Conservation (phyloP, 1,139 yeast species). For the Blastobotrys buckinghamii region DNA sequence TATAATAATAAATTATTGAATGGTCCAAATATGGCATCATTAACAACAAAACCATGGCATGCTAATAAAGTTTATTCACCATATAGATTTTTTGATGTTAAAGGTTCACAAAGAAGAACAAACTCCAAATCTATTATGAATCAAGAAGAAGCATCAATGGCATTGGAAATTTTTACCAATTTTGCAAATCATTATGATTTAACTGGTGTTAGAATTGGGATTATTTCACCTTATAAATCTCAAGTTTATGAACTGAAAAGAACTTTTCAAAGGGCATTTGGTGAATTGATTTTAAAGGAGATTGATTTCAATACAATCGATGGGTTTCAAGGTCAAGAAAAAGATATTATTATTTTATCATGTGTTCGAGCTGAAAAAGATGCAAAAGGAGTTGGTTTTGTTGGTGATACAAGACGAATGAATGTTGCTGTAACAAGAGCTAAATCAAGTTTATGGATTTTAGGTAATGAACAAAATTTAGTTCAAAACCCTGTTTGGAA, state of each 20-base stretch:
- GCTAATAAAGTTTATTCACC: conserved; percentile 48
- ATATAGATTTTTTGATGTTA: conserved; percentile 71
- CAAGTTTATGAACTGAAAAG: conserved; percentile 61
- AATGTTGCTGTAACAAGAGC: conserved; percentile 96
- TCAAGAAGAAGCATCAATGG: conserved; percentile 61
- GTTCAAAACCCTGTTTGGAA: conserved; percentile 63
- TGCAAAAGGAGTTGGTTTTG: conserved; percentile 66
- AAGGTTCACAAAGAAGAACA: conserved; percentile 58
- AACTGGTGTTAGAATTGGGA: conserved; percentile 64
- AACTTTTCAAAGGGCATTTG: conserved; percentile 54
- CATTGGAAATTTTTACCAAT: conserved; percentile 53
- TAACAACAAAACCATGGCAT: conserved; percentile 77
- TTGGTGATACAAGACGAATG: conserved; percentile 88
- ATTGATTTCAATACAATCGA: conserved; percentile 93
- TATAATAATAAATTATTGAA: conserved; percentile 66
- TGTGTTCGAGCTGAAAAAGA: conserved; percentile 82
- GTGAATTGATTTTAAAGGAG: conserved; percentile 53
- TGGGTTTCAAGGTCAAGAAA: conserved; percentile 98
- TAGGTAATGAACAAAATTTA: conserved; percentile 59
- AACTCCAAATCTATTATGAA: conserved; percentile 68
- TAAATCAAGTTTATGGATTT: conserved; percentile 81
- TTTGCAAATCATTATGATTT: conserved; percentile 30
- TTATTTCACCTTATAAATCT: conserved; percentile 92
- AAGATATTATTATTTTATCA: conserved; percentile 86
- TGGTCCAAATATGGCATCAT: conserved; percentile 61